These are phyloP conservation scores for Aureobasidium sp. DNA, from an alignment of 2,329 filamentous ascomycete genomes.

Conservation along the genomic window DNA sequence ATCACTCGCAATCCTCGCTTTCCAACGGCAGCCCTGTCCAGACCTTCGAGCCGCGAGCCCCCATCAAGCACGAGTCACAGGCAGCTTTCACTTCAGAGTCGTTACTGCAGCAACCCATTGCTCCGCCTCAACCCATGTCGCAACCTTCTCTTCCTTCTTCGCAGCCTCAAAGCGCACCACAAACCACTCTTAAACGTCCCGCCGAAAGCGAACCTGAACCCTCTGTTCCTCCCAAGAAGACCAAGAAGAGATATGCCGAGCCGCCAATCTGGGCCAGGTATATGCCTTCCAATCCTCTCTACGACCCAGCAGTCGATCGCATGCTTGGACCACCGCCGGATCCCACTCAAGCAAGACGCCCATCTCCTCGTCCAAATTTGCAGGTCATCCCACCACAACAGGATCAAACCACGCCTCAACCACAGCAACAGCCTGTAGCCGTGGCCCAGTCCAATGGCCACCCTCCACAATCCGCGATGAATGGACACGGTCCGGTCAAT, in stretches of 20 bases:
- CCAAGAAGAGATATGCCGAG: conserved; percentile 23
- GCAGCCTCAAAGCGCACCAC: neutral
- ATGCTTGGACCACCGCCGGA: conserved; percentile 5
- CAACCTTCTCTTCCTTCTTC: neutral
- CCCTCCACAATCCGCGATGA: neutral
- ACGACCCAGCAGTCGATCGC: neutral
- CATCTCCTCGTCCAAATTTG: conserved; percentile 3
- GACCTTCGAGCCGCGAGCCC: neutral
- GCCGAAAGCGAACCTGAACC: conserved; percentile 20
- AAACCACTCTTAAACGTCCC: conserved; percentile 21
- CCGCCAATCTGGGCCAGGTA: conserved; percentile 29
- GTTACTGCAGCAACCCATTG: conserved; percentile 16
- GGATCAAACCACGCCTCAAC: neutral
- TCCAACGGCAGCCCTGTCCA: conserved; percentile 6
- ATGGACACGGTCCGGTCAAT: neutral
- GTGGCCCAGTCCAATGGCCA: conserved; percentile 8
- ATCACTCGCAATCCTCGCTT: conserved; percentile 1
- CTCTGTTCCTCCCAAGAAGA: conserved; percentile 24
- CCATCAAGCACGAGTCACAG: neutral
- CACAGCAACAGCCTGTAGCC: neutral
- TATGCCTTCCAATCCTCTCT: conserved; percentile 22
- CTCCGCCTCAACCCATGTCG: neutral
- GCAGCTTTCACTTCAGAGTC: conserved; percentile 8
- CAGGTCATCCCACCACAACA: neutral
- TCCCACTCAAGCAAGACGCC: neutral